Base-by-base conservation (phyloP, 306 rosid species). In the Vigna reflexopilosa region DNA sequence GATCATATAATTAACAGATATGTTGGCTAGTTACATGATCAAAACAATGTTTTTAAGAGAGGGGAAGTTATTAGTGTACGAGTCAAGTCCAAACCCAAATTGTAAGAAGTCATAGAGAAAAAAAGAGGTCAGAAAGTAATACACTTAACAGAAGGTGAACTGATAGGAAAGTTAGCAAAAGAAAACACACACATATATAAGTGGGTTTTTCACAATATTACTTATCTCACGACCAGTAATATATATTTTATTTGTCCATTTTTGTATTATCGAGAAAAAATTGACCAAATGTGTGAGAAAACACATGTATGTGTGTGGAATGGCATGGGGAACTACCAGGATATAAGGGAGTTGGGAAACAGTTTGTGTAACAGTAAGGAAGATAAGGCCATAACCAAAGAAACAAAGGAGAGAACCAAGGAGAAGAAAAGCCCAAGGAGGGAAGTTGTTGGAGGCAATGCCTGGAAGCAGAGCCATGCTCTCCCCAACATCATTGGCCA, bases 401-500 rank as follows among this genome's bases (percentile, higher is more conserved):
- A 91, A 89, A 64, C 91, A 89, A 49, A 86, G 86, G 51, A 65
- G 59, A 9, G 89, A 16, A 68, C 98, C 97, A 59, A 89, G 67
- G 49, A 94, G 80, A 82, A 94, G 88, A 45, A 91, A 56, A 38
- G 91, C 80, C 98, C 98, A 91, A 61, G 98, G 96, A 48, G 97
- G 96, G 81, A 94, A 84, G 73, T 82, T 90, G 70, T 94, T 94
- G 84, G 90, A 89, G 64, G 91, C 91, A 72, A 90, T 68, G 20
- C 97, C 96, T 59, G 98, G 94, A 48, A 90, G 88, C 54, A 94
- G 30, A 19, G 89, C 78, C 20, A 91, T 62, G 26, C 54, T 90
- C 78, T 91, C 98, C 12, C 97, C 98, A 32, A 89, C 73, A 79
- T 91, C 98, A 84, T 77, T 86, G 58, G 98, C 97, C 56, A 94